Percentiles rank a stretch among this genome's conserved stretches.
These are phyloP conservation scores for Saitoella complicata DNA, from an alignment of 805 yeast species.

Conservation along the genomic window DNA sequence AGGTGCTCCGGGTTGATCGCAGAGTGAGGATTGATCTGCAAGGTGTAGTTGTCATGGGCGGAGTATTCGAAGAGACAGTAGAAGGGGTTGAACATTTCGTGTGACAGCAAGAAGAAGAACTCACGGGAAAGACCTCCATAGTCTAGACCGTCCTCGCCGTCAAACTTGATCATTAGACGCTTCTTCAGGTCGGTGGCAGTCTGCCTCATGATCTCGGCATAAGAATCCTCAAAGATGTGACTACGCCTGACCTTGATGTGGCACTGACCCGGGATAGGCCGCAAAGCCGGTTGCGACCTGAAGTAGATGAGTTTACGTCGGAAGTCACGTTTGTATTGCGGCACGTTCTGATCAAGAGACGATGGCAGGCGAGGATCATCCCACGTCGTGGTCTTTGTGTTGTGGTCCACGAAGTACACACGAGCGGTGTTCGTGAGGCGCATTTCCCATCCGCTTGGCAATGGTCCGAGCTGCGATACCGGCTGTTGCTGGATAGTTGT, in stretches of 20 bases:
- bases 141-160: conserved; percentile 98
- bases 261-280: conserved; percentile 97
- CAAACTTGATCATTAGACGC: conserved; percentile 93
- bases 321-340: conserved; percentile 97
- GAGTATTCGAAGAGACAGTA: conserved; percentile 95
- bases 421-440: conserved; percentile 96
- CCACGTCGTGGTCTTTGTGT: conserved; percentile 98
- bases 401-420: conserved; percentile 96
- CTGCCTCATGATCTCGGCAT: conserved; percentile 97
- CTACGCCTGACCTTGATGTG: conserved; percentile 95
- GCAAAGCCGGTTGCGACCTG: conserved; percentile 93
- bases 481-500: conserved; percentile 96
- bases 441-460: conserved; percentile 99
- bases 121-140: conserved; percentile 99
- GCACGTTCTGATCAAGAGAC: conserved; percentile 92
- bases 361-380: conserved; percentile 98
- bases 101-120: conserved; percentile 88
- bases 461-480: conserved; percentile 90
- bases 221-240: conserved; percentile 91
- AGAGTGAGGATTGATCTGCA: conserved; percentile 94
- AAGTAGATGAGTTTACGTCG: conserved; percentile 93
- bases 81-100: conserved; percentile 97
- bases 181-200: conserved; percentile 96
- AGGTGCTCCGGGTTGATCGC: conserved; percentile 96
- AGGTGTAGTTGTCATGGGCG: conserved; percentile 92